Conservation (phyloP, 208 protist species). For the Trypanosoma grayi region DNA sequence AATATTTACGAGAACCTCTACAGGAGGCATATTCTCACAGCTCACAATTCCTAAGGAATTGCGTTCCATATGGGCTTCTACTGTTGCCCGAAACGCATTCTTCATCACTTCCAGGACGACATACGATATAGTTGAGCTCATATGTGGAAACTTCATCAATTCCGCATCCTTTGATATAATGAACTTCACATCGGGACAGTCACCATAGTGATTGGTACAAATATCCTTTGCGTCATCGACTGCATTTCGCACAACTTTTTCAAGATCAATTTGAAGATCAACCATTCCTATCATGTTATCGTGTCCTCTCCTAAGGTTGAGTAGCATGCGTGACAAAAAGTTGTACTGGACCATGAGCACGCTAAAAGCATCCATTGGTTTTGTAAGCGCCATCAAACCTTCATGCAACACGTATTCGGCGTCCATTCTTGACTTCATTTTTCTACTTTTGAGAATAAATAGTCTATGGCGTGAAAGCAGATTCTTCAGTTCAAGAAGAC, state of each 20-base stretch:
- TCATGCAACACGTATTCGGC: conserved; percentile 54
- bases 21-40: conserved; percentile 77
- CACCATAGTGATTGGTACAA: conserved; percentile 88
- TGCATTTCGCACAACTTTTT: conserved; percentile 76
- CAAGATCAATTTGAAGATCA: conserved; percentile 82
- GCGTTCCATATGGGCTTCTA: conserved; percentile 80
- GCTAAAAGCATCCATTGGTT: conserved; percentile 58
- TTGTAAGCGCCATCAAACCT: conserved; percentile 57
- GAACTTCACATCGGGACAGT: conserved; percentile 87
- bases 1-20: conserved; percentile 72
- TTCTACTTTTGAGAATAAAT: conserved; percentile 53
- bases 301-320: conserved; percentile 40
- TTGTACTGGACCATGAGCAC: conserved; percentile 85
- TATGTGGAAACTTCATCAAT: conserved; percentile 83
- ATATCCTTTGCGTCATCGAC: conserved; percentile 87
- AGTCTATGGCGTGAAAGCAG: conserved; percentile 56
- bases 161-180: conserved; percentile 59
- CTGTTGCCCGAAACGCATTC: conserved; percentile 91
- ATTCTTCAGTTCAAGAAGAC: conserved; percentile 84
- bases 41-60: conserved; percentile 67
- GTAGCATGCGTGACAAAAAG: conserved; percentile 79
- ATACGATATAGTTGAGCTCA: conserved; percentile 94
- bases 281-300: conserved; percentile 77
- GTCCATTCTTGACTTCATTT: conserved; percentile 18
- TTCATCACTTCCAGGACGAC: conserved; percentile 95